These are phyloP conservation scores for Ogataea polymorpha DNA, from an alignment of 805 yeast genomes.

Conservation along the genomic window DNA sequence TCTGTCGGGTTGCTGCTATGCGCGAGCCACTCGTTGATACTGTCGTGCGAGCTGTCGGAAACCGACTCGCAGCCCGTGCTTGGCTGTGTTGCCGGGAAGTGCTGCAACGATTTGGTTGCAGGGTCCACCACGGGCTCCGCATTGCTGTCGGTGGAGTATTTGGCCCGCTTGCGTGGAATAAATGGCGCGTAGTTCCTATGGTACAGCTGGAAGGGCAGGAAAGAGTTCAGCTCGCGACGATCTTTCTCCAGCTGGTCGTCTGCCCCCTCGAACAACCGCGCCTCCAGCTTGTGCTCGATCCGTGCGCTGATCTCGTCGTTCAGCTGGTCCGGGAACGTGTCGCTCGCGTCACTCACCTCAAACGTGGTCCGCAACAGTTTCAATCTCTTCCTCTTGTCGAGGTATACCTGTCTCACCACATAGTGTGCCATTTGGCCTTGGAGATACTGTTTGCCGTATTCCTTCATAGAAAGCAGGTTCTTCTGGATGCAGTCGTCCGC, in stretches of 20 bases:
- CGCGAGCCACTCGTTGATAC: conserved; percentile 11
- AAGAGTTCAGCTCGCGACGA: not conserved
- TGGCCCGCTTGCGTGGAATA: conserved; percentile 7
- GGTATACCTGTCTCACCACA: conserved; percentile 14
- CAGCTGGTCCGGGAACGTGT: not conserved
- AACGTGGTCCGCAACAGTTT: not conserved
- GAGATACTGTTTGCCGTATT: conserved; percentile 46
- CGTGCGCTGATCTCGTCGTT: conserved; percentile 1
- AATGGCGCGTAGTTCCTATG: conserved; percentile 9
- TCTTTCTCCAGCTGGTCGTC: conserved; percentile 5
- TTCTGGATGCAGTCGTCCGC: conserved; percentile 11
- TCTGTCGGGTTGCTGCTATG: conserved; percentile 11
- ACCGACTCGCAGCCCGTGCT: not conserved
- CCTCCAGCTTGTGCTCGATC: conserved; percentile 3
- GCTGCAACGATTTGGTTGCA: not conserved
- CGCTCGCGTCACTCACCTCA: not conserved
- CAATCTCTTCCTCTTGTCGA: conserved; percentile 8
- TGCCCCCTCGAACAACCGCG: conserved; percentile 1
- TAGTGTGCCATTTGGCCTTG: conserved; percentile 15
- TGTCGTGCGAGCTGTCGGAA: not conserved
- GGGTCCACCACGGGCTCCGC: not conserved
- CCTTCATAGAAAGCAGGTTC: conserved; percentile 29
- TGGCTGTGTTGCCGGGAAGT: not conserved
- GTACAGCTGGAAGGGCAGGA: conserved; percentile 11
- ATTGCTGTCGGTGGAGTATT: not conserved